phyloP scores from a whole-genome alignment of 2,329 filamentous ascomycete genomes.

The Colletotrichum ledebouriae region DNA sequence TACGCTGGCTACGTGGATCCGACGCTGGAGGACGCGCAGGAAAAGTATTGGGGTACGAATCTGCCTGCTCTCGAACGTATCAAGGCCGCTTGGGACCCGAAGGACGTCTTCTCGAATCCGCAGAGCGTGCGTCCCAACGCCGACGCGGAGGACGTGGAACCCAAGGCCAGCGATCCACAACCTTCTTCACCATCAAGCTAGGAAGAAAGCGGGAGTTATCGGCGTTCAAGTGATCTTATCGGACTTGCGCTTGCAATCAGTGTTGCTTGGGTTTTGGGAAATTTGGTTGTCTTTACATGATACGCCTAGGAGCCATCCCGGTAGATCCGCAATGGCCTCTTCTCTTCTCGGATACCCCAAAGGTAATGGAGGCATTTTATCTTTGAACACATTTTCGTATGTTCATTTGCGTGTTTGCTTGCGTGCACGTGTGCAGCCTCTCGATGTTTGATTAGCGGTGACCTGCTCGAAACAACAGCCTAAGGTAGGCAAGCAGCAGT shows the following conservation, averaged over 20 bases:
- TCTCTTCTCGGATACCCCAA: slow-evolving; percentile 32
- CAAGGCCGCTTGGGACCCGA: slow-evolving; percentile 66
- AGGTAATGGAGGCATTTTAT: slow-evolving; percentile 17
- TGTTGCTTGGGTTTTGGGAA: slow-evolving; percentile 6
- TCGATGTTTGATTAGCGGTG: not conserved
- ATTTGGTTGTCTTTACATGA: slow-evolving; percentile 15
- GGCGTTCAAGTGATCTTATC: slow-evolving; percentile 12
- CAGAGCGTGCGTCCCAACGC: slow-evolving; percentile 62
- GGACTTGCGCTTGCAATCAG: not conserved
- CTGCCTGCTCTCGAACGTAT: slow-evolving; percentile 60
- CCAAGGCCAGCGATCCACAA: slow-evolving; percentile 14
- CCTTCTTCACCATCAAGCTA: slow-evolving; percentile 14
- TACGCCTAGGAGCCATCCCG: not conserved
- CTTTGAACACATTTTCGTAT: not conserved
- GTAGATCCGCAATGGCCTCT: slow-evolving; percentile 28
- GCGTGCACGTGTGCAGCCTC: not conserved
- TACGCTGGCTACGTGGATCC: slow-evolving; percentile 76
- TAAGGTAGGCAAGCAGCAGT: not conserved
- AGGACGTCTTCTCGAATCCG: slow-evolving; percentile 70
- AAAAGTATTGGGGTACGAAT: slow-evolving; percentile 69
- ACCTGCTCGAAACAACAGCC: not conserved
- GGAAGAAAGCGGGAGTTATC: slow-evolving; percentile 36
- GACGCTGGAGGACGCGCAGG: slow-evolving; percentile 58
- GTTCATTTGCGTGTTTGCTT: not conserved
- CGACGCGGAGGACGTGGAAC: slow-evolving; percentile 23